These are phyloP conservation scores for Rhododendron henanense DNA, from an alignment of 148 eudicot species.

Conservation along the genomic window DNA sequence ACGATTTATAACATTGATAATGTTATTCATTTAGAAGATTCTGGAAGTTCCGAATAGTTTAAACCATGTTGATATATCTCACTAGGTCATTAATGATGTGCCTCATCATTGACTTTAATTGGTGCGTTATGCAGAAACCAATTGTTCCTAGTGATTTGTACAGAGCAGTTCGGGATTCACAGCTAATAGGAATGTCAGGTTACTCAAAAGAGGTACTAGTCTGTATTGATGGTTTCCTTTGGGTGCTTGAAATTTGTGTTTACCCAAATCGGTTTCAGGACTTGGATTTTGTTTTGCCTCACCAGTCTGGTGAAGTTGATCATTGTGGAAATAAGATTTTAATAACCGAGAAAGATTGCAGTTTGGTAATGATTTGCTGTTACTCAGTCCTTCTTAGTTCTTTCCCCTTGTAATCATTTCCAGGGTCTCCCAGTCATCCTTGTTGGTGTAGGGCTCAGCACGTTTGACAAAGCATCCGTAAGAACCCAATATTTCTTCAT, in stretches of 20 bases:
- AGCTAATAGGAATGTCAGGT: slow-evolving; percentile 86
- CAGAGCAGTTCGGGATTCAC: slow-evolving; percentile 81
- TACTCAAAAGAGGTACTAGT: slow-evolving; percentile 73
- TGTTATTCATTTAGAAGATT: not conserved
- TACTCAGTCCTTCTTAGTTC: not conserved
- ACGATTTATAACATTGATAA: not conserved
- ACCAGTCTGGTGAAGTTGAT: not conserved
- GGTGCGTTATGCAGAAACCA: slow-evolving; percentile 67
- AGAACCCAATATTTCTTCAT: slow-evolving; percentile 22
- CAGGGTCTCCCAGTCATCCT: slow-evolving; percentile 95
- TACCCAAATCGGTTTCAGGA: not conserved
- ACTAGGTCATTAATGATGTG: not conserved
- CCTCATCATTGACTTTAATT: not conserved
- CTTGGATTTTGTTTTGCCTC: not conserved
- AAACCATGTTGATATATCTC: not conserved
- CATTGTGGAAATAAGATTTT: not conserved
- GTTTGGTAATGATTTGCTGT: not conserved
- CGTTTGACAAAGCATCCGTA: slow-evolving; percentile 94
- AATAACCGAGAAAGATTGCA: not conserved
- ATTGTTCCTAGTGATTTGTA: slow-evolving; percentile 70
- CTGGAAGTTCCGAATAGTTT: not conserved
- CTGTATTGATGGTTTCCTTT: not conserved
- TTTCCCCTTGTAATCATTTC: not conserved
- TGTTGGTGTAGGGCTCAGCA: slow-evolving; percentile 87
- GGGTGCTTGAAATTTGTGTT: slow-evolving; percentile 5